Base-by-base conservation (phyloP, 441 rosid genomes). In the Erodium texanum region DNA sequence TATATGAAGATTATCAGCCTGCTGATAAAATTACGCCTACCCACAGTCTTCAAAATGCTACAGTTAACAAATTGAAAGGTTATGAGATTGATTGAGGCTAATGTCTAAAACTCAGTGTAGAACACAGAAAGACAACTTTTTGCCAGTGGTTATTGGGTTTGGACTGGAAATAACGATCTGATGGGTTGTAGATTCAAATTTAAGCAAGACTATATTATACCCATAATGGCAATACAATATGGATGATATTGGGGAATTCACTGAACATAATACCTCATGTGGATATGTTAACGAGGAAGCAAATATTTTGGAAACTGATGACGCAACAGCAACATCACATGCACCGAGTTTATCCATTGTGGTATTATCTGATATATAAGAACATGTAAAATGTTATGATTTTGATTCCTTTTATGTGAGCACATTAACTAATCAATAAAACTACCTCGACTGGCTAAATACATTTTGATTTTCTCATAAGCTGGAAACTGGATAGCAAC, bases 271-370 rank as follows among this genome's bases (percentile, higher is more conserved):
- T 80, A 84, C 91, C 87, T 86, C 89, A 66, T 86, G 89, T 3
- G 91, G 91, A 78, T 86, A 86, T 9, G 91, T 84, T 73, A 84
- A 66, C 16, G 89, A 83, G 61, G 91, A 86, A 19, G 91, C 91
- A 78, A 86, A 84, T 77, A 86, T 83, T 82, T 86, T 86, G 16
- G 91, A 86, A 65, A 86, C 78, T 15, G 89, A 84, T 36, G 91
- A 86, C 54, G 89, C 91, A 36, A 86, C 72, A 14, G 87, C 91
- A 71, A 86, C 87, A 78, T 83, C 86, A 10, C 81, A 76, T 56
- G 89, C 87, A 71, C 81, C 36, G n/a, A 83, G 81, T 79, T 77
- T 83, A 79, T 86, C 91, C 43, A 77, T 73, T 41, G 84, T 73
- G 29, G 80, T 80, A 64, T 82, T 72, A 75, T 82, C 95, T 92